A percentile compares a stretch with the other conserved stretches of the same genome.
These are phyloP conservation scores for Metschnikowia gruessii DNA, from an alignment of 805 yeast genomes.

Conservation along the genomic window DNA sequence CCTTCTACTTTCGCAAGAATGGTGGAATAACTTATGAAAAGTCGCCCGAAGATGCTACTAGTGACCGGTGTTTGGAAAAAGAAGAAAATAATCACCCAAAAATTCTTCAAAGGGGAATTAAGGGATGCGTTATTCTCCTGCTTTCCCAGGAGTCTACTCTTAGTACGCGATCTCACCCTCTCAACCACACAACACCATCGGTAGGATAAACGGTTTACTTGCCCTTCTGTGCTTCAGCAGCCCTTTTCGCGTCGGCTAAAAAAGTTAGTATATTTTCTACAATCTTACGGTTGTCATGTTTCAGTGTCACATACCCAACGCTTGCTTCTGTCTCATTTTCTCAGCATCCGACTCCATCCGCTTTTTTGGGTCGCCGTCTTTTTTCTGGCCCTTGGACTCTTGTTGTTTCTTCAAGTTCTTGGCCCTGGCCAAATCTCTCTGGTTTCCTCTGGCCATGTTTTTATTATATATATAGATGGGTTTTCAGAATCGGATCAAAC, in stretches of 20 bases:
- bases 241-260: conserved; percentile 50
- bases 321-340: conserved; percentile 84
- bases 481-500: not conserved
- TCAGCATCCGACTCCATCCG: conserved; percentile 90
- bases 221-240: conserved; percentile 37
- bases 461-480: not conserved
- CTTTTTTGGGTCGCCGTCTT: conserved; percentile 79
- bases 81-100: too few relatives aligned
- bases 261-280: conserved; percentile 2
- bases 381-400: conserved; percentile 57
- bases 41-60: too few relatives aligned
- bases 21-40: too few relatives aligned
- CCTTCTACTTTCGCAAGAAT: too few relatives aligned
- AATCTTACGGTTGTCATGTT: not conserved
- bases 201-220: conserved; percentile 48
- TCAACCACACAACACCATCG: too few relatives aligned
- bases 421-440: conserved; percentile 89
- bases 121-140: too few relatives aligned
- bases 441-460: conserved; percentile 91
- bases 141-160: too few relatives aligned
- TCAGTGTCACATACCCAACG: conserved; percentile 52
- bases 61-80: too few relatives aligned
- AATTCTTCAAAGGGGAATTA: too few relatives aligned
- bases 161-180: too few relatives aligned
- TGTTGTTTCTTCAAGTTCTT: conserved; percentile 81